Evolutionary conservation across 768 basidiomycete genomes (phyloP).

Genomic region (Tricholoma sp.): DNA sequence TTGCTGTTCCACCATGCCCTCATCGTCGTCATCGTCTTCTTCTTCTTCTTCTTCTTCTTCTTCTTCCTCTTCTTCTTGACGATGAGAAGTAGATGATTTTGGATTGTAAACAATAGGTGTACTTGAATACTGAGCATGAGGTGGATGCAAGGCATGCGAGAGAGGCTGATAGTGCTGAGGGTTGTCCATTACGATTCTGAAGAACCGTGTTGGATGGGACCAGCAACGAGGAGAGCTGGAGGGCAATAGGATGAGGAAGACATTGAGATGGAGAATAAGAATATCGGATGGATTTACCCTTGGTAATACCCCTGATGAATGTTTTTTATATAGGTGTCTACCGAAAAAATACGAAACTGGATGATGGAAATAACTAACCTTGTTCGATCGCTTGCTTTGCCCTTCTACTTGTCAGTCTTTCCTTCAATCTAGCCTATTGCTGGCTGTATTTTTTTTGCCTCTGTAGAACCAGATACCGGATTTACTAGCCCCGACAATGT

Average conservation of each 20-base stretch:
- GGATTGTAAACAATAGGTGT: slow-evolving; percentile 21
- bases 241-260: no score
- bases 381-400: background rate
- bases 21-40: slow-evolving; percentile 70
- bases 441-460: slow-evolving; percentile 1
- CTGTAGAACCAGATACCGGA: background rate
- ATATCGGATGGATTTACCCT: slow-evolving; percentile 13
- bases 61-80: slow-evolving; percentile 36
- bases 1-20: slow-evolving; percentile 67
- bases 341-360: slow-evolving; percentile 7
- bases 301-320: slow-evolving; percentile 25
- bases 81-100: slow-evolving; percentile 16
- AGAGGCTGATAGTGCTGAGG: slow-evolving; percentile 78
- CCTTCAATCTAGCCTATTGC: background rate
- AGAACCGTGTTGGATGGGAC: slow-evolving; percentile 8
- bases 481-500: slow-evolving; percentile 7
- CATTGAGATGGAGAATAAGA: background rate
- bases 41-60: no score
- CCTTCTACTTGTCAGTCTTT: background rate
- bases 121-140: slow-evolving; percentile 25
- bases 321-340: slow-evolving; percentile 26
- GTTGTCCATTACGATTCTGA: slow-evolving; percentile 49
- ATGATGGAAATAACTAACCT: background rate
- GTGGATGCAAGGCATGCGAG: slow-evolving; percentile 71
- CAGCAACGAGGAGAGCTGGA: slow-evolving; percentile 3